These are phyloP conservation scores for Austroboletus novae-zelandiae DNA, from an alignment of 1,284 basidiomycete species.

Conservation along the genomic window DNA sequence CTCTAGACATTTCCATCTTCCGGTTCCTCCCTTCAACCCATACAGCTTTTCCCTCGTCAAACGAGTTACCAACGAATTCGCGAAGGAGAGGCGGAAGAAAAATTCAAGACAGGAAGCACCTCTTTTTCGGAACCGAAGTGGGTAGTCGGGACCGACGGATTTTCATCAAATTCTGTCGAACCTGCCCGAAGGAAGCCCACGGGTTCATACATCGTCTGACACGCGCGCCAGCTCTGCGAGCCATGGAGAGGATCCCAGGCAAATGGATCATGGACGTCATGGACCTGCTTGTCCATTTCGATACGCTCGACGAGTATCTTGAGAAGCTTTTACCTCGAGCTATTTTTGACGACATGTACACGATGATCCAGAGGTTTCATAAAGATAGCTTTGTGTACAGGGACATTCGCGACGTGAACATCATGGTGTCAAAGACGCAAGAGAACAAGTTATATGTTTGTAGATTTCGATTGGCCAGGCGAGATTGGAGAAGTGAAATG, in stretches of 20 bases:
- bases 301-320: neutral
- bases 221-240: neutral
- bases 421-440: neutral
- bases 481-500: neutral
- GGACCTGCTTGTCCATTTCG: neutral
- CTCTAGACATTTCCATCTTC: too few relatives aligned
- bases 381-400: neutral
- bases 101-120: neutral
- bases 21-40: neutral
- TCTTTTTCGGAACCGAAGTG: constrained; percentile 13
- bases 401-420: neutral
- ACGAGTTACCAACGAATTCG: neutral
- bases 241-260: neutral
- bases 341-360: neutral
- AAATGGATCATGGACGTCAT: neutral
- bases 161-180: constrained; percentile 28
- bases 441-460: neutral
- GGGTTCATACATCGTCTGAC: neutral
- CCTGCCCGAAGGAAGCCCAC: neutral
- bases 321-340: neutral
- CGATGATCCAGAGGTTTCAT: neutral
- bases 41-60: neutral
- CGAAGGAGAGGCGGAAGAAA: neutral
- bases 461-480: neutral
- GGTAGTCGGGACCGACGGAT: neutral